Percentiles rank a stretch among this genome's conserved stretches.
These are phyloP conservation scores for Corymbia maculata DNA, from an alignment of 345 rosid genomes.

Conservation along the genomic window DNA sequence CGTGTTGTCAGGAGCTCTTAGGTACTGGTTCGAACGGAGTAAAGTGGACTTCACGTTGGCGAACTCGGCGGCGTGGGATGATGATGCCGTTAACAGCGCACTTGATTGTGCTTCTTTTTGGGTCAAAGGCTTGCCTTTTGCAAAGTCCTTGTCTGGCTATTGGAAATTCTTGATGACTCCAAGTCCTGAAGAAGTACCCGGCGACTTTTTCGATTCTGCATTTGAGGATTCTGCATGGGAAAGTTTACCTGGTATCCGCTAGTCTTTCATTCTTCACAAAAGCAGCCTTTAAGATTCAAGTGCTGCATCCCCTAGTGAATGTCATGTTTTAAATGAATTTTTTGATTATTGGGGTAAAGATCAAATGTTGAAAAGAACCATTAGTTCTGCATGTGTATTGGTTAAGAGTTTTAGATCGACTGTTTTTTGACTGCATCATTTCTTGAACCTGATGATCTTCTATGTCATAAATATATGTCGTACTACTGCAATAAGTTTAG, in stretches of 20 bases:
- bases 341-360: not conserved
- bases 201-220: constrained; percentile 33
- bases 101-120: constrained; percentile 71
- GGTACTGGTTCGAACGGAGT: constrained; percentile 72
- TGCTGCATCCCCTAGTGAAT: not conserved
- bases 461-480: not conserved
- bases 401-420: not conserved
- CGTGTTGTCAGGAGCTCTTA: constrained; percentile 51
- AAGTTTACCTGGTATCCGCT: constrained; percentile 54
- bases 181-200: constrained; percentile 49
- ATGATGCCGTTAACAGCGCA: constrained; percentile 67
- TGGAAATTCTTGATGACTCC: constrained; percentile 90
- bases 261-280: not conserved
- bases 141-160: constrained; percentile 70
- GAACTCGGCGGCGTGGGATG: constrained; percentile 80
- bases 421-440: not conserved
- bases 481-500: not conserved
- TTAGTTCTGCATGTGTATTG: not conserved
- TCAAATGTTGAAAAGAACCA: not conserved
- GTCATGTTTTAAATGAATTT: not conserved
- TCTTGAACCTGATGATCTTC: not conserved
- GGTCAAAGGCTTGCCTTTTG: constrained; percentile 80
- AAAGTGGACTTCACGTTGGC: constrained; percentile 60
- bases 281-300: not conserved
- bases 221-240: constrained; percentile 75